These are phyloP conservation scores for Stachybotrys chartarum DNA, from an alignment of 2,329 filamentous ascomycete genomes.

Conservation along the genomic window DNA sequence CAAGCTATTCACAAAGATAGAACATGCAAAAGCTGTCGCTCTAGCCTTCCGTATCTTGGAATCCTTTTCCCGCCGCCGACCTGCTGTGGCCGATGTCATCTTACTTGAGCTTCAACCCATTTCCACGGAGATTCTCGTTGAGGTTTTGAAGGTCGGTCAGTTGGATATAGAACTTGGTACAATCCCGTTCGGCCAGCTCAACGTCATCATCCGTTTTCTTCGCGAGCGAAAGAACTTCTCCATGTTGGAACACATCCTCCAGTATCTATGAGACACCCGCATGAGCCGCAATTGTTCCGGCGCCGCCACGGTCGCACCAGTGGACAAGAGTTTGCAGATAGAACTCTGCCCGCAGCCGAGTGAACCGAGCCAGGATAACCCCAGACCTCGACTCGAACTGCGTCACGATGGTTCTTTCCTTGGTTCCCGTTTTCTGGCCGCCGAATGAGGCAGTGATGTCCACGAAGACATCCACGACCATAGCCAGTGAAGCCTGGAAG, in stretches of 20 bases:
- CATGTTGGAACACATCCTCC: slow-evolving; percentile 5
- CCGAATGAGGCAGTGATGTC: slow-evolving; percentile 5
- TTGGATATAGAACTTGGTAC: slow-evolving; percentile 4
- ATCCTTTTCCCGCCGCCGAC: slow-evolving; percentile 2
- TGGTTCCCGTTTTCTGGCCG: neutral
- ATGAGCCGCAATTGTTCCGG: slow-evolving; percentile 6
- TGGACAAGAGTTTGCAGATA: slow-evolving; percentile 2
- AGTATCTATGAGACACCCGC: slow-evolving; percentile 5
- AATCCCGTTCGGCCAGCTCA: slow-evolving; percentile 3
- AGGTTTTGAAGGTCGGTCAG: slow-evolving; percentile 4
- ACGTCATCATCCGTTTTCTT: slow-evolving; percentile 5
- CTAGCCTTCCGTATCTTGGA: slow-evolving; percentile 4
- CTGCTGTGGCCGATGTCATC: neutral
- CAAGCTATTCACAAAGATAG: slow-evolving; percentile 3
- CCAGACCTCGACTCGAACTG: slow-evolving; percentile 6
- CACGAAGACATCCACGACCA: slow-evolving; percentile 6
- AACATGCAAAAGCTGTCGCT: slow-evolving; percentile 3
- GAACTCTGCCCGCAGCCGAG: slow-evolving; percentile 3
- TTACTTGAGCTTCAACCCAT: slow-evolving; percentile 3
- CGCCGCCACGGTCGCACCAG: slow-evolving; percentile 3
- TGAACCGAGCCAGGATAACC: slow-evolving; percentile 2
- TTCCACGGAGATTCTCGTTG: slow-evolving; percentile 5
- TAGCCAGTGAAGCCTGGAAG: slow-evolving; percentile 5
- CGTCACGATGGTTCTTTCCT: slow-evolving; percentile 3
- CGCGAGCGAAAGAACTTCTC: slow-evolving; percentile 4